These are phyloP conservation scores for Royoungia palumana DNA, from an alignment of 768 basidiomycete species.

Conservation along the genomic window DNA sequence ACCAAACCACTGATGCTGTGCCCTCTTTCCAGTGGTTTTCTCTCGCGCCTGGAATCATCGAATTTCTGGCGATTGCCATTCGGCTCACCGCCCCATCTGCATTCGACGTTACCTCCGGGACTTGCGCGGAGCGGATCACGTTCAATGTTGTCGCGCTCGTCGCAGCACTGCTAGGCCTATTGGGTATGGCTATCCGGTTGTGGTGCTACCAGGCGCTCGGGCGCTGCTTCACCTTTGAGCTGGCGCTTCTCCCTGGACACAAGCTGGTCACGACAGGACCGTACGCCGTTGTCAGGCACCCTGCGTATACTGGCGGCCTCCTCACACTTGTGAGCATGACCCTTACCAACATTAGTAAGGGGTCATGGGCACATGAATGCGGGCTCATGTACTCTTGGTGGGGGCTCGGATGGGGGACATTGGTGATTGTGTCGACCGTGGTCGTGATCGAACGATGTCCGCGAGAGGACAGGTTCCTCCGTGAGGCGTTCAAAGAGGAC, in stretches of 20 bases:
- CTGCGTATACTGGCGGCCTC: constrained; percentile 9
- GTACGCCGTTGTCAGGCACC: constrained; percentile 11
- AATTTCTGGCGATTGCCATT: not conserved
- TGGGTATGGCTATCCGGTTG: constrained; percentile 31
- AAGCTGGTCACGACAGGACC: constrained; percentile 15
- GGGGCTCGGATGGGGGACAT: constrained; percentile 6
- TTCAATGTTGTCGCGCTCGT: not conserved
- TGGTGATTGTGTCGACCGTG: not conserved
- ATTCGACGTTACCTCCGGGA: not conserved
- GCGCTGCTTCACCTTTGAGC: constrained; percentile 39
- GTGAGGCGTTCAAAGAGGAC: constrained; percentile 4
- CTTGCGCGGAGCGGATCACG: constrained; percentile 8
- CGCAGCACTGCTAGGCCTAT: constrained; percentile 11
- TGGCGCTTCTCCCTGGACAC: constrained; percentile 17
- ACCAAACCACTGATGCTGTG: not conserved
- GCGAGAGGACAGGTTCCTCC: constrained; percentile 7
- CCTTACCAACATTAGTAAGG: constrained; percentile 5
- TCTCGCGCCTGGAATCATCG: constrained; percentile 1
- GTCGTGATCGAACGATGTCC: constrained; percentile 6
- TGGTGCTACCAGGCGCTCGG: constrained; percentile 38
- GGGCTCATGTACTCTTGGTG: constrained; percentile 1
- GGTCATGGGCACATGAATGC: constrained; percentile 17
- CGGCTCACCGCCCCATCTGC: not conserved
- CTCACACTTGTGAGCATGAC: constrained; percentile 5
- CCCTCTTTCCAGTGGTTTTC: not conserved